These are phyloP conservation scores for Phialophora macrospora DNA, from an alignment of 2,329 filamentous ascomycete species.

Conservation along the genomic window DNA sequence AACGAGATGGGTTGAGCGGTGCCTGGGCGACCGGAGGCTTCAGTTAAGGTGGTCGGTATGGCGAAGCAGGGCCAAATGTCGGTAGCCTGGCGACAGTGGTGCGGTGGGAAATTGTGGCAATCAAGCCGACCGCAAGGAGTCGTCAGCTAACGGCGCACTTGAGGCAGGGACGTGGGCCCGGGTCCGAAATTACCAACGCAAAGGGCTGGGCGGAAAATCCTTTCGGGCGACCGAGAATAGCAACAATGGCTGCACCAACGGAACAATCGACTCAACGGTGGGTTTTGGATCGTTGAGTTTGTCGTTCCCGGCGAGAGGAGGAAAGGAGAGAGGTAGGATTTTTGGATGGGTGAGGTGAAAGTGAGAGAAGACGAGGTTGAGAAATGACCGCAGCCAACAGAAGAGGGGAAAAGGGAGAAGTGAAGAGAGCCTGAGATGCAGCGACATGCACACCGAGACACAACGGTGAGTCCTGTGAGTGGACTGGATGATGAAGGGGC, in stretches of 20 bases:
- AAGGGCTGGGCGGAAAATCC: slow-evolving; percentile 30
- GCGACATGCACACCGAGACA: slow-evolving; percentile 6
- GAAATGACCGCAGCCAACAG: slow-evolving; percentile 12
- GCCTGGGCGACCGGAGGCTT: slow-evolving; percentile 30
- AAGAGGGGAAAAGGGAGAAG: slow-evolving; percentile 15
- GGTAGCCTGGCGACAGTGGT: slow-evolving; percentile 37
- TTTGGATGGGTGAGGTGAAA: slow-evolving; percentile 19
- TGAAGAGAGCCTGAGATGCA: slow-evolving; percentile 15
- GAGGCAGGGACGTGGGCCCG: slow-evolving; percentile 33
- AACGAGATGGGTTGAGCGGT: slow-evolving; percentile 19
- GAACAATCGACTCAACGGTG: slow-evolving; percentile 20
- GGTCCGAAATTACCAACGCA: slow-evolving; percentile 37
- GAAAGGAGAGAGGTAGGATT: slow-evolving; percentile 9
- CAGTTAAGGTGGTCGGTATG: slow-evolving; percentile 26
- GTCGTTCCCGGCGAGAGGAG: slow-evolving; percentile 11
- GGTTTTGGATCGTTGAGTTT: slow-evolving; percentile 18
- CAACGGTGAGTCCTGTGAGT: slow-evolving; percentile 10
- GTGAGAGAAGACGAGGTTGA: slow-evolving; percentile 10
- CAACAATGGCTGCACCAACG: slow-evolving; percentile 33
- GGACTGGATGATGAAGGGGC: slow-evolving; percentile 14
- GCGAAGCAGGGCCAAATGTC: slow-evolving; percentile 34
- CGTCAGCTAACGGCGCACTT: slow-evolving; percentile 30
- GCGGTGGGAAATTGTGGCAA: slow-evolving; percentile 40
- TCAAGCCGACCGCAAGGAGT: slow-evolving; percentile 39
- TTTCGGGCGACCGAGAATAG: slow-evolving; percentile 34